Percentiles rank a stretch among this genome's conserved stretches.
These are phyloP conservation scores for Alternaria novae-zelandiae DNA, from an alignment of 2,329 filamentous ascomycete species.

Conservation along the genomic window DNA sequence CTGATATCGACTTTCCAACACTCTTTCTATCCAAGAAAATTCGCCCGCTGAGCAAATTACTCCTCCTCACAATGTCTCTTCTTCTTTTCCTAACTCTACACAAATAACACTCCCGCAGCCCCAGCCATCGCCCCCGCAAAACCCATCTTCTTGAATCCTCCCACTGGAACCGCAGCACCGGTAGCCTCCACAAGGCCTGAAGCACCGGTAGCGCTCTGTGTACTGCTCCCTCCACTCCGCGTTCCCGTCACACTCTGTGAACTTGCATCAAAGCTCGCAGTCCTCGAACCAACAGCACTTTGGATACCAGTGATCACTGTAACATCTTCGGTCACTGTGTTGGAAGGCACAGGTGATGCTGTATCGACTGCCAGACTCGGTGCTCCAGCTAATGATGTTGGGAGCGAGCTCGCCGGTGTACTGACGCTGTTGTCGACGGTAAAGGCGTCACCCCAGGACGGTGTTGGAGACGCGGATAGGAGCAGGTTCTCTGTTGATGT, in stretches of 20 bases:
- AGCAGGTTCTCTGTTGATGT: conserved; percentile 14
- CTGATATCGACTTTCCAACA: not conserved
- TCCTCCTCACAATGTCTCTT: not conserved
- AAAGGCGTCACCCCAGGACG: conserved; percentile 15
- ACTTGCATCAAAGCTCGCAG: not conserved
- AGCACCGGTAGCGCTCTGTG: not conserved
- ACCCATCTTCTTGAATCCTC: conserved; percentile 17
- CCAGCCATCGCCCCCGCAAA: conserved; percentile 23
- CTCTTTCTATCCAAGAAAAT: no score
- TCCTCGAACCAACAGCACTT: conserved; percentile 1
- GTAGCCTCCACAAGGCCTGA: not conserved
- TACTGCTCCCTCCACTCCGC: not conserved
- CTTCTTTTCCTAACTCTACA: conserved; percentile 3
- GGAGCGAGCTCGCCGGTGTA: conserved; percentile 1
- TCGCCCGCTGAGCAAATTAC: not conserved
- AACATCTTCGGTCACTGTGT: not conserved
- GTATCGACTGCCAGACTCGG: conserved; percentile 4
- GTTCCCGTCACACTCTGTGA: not conserved
- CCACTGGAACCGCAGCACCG: not conserved
- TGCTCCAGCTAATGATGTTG: not conserved
- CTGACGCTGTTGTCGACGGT: not conserved
- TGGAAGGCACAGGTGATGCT: not conserved
- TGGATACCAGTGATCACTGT: conserved; percentile 3
- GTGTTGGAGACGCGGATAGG: not conserved
- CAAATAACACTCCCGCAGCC: conserved; percentile 24